These are phyloP conservation scores for Myxozyma nipponensis DNA, from an alignment of 805 yeast species.

Conservation along the genomic window DNA sequence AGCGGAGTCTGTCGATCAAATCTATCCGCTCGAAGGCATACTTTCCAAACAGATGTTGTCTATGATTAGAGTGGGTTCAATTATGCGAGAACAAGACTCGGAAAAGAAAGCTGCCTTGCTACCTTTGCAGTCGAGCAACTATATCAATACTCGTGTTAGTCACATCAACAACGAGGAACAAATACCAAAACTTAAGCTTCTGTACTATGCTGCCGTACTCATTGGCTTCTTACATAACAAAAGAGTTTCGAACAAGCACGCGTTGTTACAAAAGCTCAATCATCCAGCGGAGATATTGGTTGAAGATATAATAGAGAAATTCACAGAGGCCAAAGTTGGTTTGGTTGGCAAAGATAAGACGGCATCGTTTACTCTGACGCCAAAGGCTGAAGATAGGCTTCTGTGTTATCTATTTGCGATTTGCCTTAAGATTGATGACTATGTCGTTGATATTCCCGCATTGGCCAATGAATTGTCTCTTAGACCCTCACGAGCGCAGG, in stretches of 20 bases:
- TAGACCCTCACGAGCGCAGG: conserved; percentile 46
- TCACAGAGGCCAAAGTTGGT: conserved; percentile 63
- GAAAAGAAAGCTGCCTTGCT: conserved; percentile 15
- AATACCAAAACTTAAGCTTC: conserved; percentile 57
- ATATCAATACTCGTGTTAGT: conserved; percentile 34
- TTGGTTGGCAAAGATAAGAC: conserved; percentile 25
- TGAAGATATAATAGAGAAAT: conserved; percentile 67
- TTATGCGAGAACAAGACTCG: conserved; percentile 44
- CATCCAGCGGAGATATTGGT: conserved; percentile 69
- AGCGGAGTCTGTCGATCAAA: conserved; percentile 79
- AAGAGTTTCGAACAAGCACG: conserved; percentile 56
- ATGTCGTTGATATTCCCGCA: conserved; percentile 70
- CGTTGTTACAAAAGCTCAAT: conserved; percentile 53
- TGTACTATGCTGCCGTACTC: conserved; percentile 77
- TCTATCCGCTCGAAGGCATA: conserved; percentile 70
- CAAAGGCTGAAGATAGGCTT: conserved; percentile 80
- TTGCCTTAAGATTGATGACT: conserved; percentile 71
- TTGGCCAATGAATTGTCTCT: conserved; percentile 78
- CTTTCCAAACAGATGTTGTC: conserved; percentile 64
- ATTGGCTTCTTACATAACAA: conserved; percentile 76
- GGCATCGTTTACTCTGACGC: conserved; percentile 65
- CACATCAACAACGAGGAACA: conserved; percentile 45
- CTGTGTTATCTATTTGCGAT: conserved; percentile 72
- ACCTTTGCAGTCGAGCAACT: conserved; percentile 23
- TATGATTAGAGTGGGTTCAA: conserved; percentile 53